Evolutionary conservation across 768 basidiomycete species (phyloP), one percentile per base, ranked within the genome.

Genomic region (Auriscalpium orientale): DNA sequence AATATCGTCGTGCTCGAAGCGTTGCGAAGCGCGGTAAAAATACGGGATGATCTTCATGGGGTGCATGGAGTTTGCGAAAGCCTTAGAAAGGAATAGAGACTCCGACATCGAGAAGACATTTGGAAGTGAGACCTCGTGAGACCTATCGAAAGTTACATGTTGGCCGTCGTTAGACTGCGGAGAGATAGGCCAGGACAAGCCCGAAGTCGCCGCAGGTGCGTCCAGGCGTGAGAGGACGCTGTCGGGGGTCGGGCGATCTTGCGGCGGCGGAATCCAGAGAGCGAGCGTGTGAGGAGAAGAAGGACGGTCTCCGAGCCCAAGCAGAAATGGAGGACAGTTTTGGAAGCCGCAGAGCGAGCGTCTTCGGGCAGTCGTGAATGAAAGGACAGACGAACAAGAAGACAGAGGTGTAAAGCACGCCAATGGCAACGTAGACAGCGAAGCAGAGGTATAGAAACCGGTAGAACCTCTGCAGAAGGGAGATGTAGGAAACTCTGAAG

Each of bases 21-120:
- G 61, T 2, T 77, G 79, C 11, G 76, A 75, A 2, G 87, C 88
- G 51, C 81, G 80, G 67, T 89, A 90, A 69, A 87, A 91, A 72
- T 85, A 94, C 0, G 91, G 91, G 20, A 89, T 76, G 53, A 91
- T 81, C 60, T 83, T 82, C 64, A 79, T 85, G 1, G 91, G 90
- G 38, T 80, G 79, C 79, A 88, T 81, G 20, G 82, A 81, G 54
- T 75, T 75, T 4, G 85, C 71, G 62, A 90, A 89, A 4, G 83
- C 81, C 62, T 88, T 88, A 18, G 85, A 84, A 11, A 89, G 71
- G 53, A 87, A 76, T 13, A 53, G 51, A 15, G 49, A 52, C 49
- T 60, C 59, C 3, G 58, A 36, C 56, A 62, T 62, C 12, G 46
- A 28, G 46, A 49, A 35, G 12, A 28, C 12, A n/a, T 28, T 28